Conservation (phyloP, 2,329 filamentous ascomycete genomes). For the Fusarium oligoseptatum region DNA sequence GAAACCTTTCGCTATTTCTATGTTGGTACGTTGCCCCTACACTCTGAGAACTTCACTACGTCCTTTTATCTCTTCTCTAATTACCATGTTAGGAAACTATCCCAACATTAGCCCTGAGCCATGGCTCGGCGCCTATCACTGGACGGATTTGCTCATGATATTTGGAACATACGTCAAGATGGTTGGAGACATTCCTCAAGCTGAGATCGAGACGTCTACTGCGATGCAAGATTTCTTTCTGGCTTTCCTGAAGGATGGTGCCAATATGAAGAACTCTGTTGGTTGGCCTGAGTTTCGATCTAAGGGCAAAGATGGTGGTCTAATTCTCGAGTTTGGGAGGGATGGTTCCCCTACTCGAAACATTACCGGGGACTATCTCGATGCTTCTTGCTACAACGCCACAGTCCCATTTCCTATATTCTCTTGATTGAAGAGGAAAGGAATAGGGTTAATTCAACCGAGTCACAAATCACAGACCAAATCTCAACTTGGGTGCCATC, state of each 20-base stretch:
- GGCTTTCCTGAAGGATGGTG: not conserved
- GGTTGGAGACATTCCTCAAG: not conserved
- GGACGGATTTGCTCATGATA: not conserved
- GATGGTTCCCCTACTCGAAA: not conserved
- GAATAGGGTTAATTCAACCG: too few species aligned
- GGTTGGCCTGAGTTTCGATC: not conserved
- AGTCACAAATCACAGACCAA: too few species aligned
- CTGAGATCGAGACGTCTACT: not conserved
- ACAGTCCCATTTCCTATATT: not conserved
- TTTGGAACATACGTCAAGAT: not conserved
- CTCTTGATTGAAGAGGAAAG: not conserved
- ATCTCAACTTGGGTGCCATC: too few species aligned
- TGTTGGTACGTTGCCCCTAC: not conserved
- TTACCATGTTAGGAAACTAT: not conserved
- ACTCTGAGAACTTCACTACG: not conserved
- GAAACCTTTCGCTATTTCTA: not conserved
- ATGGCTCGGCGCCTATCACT: not conserved
- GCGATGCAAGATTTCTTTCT: not conserved
- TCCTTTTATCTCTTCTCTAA: not conserved
- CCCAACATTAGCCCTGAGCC: not conserved
- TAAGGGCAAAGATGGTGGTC: not conserved
- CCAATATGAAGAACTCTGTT: not conserved
- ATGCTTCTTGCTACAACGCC: not conserved
- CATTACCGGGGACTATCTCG: not conserved
- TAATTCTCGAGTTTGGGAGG: not conserved